These are phyloP conservation scores for Arbutus unedo DNA, from an alignment of 148 eudicot genomes.

Conservation along the genomic window DNA sequence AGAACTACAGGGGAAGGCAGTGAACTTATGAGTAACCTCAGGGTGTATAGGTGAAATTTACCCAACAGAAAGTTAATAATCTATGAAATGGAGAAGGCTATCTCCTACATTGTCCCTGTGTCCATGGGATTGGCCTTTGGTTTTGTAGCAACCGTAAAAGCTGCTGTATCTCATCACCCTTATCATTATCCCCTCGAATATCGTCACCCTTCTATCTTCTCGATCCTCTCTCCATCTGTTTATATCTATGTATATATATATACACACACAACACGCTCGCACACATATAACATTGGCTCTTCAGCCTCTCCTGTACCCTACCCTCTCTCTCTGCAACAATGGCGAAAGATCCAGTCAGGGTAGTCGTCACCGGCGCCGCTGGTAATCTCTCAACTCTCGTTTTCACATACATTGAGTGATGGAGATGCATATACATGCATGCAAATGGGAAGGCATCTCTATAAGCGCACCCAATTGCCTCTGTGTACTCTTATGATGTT, in stretches of 20 bases:
- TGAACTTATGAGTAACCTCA: no score
- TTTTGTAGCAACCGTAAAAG: not conserved
- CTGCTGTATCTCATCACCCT: constrained; percentile 1
- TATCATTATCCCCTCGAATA: constrained; percentile 14
- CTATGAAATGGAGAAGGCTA: no score
- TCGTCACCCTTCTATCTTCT: constrained; percentile 9
- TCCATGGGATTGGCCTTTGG: no score
- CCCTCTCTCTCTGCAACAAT: constrained; percentile 14
- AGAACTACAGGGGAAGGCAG: no score
- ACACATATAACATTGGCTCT: not conserved
- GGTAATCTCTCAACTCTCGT: constrained; percentile 1
- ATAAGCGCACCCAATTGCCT: not conserved
- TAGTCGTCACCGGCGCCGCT: constrained; percentile 33
- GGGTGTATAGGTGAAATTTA: no score
- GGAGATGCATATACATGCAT: not conserved
- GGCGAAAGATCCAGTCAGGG: constrained; percentile 27
- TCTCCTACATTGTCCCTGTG: no score
- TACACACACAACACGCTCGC: not conserved
- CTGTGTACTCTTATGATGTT: not conserved
- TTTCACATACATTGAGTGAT: not conserved
- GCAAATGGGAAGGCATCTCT: not conserved
- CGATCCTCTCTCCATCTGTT: constrained; percentile 4
- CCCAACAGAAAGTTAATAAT: no score
- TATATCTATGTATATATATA: not conserved
- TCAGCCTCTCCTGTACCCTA: not conserved